phyloP scores from a whole-genome alignment of 306 rosid species.

The Dryas octopetala region DNA sequence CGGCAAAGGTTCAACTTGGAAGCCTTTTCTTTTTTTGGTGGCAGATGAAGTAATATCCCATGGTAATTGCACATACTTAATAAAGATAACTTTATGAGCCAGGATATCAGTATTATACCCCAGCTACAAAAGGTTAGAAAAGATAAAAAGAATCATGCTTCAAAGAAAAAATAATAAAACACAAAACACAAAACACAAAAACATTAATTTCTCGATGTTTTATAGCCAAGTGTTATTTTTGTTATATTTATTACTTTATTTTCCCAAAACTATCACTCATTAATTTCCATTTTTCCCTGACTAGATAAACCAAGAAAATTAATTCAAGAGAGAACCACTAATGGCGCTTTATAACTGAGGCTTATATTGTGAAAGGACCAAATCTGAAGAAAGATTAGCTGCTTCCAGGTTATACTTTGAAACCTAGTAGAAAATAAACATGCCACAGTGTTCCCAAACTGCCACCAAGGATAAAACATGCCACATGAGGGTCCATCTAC shows the following conservation, averaged over 20 bases:
- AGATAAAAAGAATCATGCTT: not conserved
- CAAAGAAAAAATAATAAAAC: not conserved
- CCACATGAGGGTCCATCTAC: not conserved
- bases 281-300: too few relatives aligned
- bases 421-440: too few relatives aligned
- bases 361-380: too few relatives aligned
- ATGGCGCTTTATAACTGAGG: too few relatives aligned
- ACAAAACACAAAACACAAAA: not conserved
- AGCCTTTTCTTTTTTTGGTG: constrained; percentile 2
- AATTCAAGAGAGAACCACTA: too few relatives aligned
- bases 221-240: not conserved
- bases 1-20: not conserved
- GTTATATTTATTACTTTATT: not conserved
- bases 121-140: not conserved
- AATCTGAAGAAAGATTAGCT: too few relatives aligned
- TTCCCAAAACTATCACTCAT: not conserved
- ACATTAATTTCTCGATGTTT: not conserved
- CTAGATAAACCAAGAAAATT: too few relatives aligned
- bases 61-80: not conserved
- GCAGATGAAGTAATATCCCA: constrained; percentile 14
- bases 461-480: too few relatives aligned
- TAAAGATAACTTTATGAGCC: not conserved
- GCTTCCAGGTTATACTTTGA: too few relatives aligned
- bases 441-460: too few relatives aligned
- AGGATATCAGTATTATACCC: constrained; percentile 10